Conservation (phyloP, 1,139 yeast species). For the Ogataea hybrid region DNA sequence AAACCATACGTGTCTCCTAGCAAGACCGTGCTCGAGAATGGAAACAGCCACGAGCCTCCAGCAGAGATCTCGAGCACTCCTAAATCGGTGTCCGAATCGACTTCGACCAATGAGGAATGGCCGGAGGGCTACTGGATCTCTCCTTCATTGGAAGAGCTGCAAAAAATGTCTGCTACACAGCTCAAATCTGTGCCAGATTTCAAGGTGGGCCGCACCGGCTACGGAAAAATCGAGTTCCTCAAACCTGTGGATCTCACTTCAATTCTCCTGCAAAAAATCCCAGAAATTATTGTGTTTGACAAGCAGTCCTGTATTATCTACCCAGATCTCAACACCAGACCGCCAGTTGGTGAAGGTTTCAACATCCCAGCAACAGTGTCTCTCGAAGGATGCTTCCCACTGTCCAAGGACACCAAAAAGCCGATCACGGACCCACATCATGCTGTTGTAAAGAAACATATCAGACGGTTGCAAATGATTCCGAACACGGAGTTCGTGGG, state of each 20-base stretch:
- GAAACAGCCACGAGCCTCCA: background rate
- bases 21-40: constrained; percentile 3
- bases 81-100: background rate
- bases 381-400: constrained; percentile 76
- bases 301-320: constrained; percentile 66
- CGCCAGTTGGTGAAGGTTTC: constrained; percentile 75
- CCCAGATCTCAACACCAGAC: constrained; percentile 64
- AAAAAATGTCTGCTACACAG: constrained; percentile 57
- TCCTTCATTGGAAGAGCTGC: constrained; percentile 67
- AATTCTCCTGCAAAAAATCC: constrained; percentile 57
- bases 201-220: constrained; percentile 76
- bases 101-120: constrained; percentile 4
- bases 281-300: constrained; percentile 66
- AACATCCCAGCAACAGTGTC: constrained; percentile 75
- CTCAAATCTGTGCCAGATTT: constrained; percentile 64
- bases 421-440: constrained; percentile 79
- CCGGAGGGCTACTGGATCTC: constrained; percentile 86
- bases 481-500: constrained; percentile 63
- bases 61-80: background rate
- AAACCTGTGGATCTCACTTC: constrained; percentile 81
- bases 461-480: constrained; percentile 60
- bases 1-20: constrained; percentile 7
- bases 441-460: constrained; percentile 66
- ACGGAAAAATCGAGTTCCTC: constrained; percentile 73
- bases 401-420: constrained; percentile 65